Base-by-base conservation (phyloP, 179 eudicot species). In the Nepenthes alata region DNA sequence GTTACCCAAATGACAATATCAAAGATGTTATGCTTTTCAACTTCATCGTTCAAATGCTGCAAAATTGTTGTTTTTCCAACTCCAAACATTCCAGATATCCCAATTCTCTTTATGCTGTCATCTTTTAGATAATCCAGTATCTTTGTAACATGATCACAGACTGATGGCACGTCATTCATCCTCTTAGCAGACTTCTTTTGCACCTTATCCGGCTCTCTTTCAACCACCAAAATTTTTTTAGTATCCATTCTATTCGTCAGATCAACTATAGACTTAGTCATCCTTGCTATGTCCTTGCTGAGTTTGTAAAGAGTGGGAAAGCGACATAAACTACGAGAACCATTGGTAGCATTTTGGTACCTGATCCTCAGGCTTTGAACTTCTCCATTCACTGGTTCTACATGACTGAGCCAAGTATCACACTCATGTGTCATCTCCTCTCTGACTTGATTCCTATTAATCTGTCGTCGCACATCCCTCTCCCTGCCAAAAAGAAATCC, bases 41-140 rank as follows among this genome's bases (percentile, higher is more conserved):
- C 55, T 59, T 54, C 47, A 36, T 66, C 66, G 50, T 58, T 53
- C 59, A 74, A 55, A 59, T 13, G 48, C 14, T 70, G 57, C 63
- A 74, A 15, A 15, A 74, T 66, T 4, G 66, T 70, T 4, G 71
- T 66, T 63, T 74, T 70, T 44, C 72, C 78, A 2, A 70, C 74
- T n/a, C 74, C 71, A 14, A 58, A 14, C 66, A 62, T 70, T 37
- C 78, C 74, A 67, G 60, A 66, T 47, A 74, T 53, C 11, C 78
- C 74, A 50, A 74, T 39, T 57, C 16, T 74, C 14, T 49, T 74
- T 11, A 63, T 60, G 41, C 5, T 37, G 36, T 53, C 64, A 63
- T 62, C 68, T 44, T 58, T 53, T 34, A 72, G 67, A 1, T 45
- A 53, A 57, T 72, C 67, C 1, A 63, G 34, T 6, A 72, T 45